These are phyloP conservation scores for Epichloe festucae DNA, from an alignment of 2,329 filamentous ascomycete species.

Conservation along the genomic window DNA sequence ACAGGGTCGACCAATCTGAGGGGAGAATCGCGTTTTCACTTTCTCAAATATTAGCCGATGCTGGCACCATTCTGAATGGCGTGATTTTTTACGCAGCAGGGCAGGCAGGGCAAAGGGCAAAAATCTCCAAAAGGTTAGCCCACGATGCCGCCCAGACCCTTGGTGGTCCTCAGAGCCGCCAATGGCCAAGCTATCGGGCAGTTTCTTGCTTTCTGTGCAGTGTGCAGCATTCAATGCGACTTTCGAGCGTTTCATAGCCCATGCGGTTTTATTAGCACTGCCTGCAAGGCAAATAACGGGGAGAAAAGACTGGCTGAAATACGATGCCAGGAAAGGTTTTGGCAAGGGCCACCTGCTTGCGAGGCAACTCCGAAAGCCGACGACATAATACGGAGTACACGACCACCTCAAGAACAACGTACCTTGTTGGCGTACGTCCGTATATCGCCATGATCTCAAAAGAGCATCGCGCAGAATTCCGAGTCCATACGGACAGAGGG, in stretches of 20 bases:
- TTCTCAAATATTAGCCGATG: neutral
- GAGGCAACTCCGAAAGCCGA: neutral
- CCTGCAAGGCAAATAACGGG: neutral
- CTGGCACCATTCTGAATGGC: constrained; percentile 16
- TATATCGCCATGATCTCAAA: too few relatives aligned
- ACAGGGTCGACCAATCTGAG: neutral
- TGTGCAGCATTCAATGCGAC: neutral
- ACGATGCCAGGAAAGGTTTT: neutral
- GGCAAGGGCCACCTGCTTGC: neutral
- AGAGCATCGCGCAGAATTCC: too few relatives aligned
- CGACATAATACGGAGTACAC: too few relatives aligned
- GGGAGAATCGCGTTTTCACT: neutral
- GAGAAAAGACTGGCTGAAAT: neutral
- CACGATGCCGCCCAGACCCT: neutral
- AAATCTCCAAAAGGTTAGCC: neutral
- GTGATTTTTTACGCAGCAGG: constrained; percentile 6
- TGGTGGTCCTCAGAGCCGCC: neutral
- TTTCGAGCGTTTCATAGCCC: neutral
- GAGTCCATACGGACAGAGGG: too few relatives aligned
- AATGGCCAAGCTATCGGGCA: constrained; percentile 1
- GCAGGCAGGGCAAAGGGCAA: neutral
- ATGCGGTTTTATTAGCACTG: neutral
- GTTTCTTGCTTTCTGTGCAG: neutral
- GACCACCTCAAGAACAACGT: too few relatives aligned
- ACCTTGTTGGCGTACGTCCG: too few relatives aligned